A percentile compares a stretch with the other conserved stretches of the same genome.
phyloP scores from a whole-genome alignment of 106 monocot species.

The Dioscorea alata region DNA sequence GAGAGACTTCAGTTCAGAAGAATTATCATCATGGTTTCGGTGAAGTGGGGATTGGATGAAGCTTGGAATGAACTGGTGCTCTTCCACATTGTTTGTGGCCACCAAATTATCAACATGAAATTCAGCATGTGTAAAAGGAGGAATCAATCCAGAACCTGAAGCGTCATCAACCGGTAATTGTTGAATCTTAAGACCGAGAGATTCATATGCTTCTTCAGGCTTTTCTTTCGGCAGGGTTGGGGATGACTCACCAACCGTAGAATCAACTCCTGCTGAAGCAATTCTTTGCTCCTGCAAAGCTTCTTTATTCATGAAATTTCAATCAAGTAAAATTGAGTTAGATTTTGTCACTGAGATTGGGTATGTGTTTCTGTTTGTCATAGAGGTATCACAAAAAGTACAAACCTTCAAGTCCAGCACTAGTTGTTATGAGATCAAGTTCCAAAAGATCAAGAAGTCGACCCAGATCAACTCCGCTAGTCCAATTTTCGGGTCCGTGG shows the following conservation, averaged over 20 bases:
- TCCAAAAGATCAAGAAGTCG: slow-evolving; percentile 91
- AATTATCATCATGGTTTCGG: slow-evolving; percentile 17
- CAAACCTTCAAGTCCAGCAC: slow-evolving; percentile 69
- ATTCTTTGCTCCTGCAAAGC: slow-evolving; percentile 67
- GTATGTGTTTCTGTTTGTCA: too few relatives aligned
- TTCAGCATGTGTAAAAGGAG: slow-evolving; percentile 10
- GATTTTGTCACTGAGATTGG: too few relatives aligned
- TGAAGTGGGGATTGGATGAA: slow-evolving; percentile 47
- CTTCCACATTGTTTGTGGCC: slow-evolving; percentile 45
- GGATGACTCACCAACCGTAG: slow-evolving; percentile 58
- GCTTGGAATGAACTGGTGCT: slow-evolving; percentile 80
- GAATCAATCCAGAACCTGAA: slow-evolving; percentile 25
- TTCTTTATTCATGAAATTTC: slow-evolving; percentile 29
- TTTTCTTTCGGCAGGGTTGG: slow-evolving; percentile 46
- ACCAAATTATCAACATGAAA: slow-evolving; percentile 34
- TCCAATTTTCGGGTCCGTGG: slow-evolving; percentile 90
- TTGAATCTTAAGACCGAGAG: slow-evolving; percentile 61
- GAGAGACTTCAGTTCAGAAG: slow-evolving; percentile 29
- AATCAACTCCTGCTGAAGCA: slow-evolving; percentile 37
- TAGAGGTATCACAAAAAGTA: background rate
- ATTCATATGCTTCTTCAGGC: slow-evolving; percentile 57
- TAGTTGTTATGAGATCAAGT: slow-evolving; percentile 84
- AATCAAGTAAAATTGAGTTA: background rate
- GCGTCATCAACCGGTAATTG: slow-evolving; percentile 39
- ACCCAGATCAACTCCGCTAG: slow-evolving; percentile 91